Base-by-base conservation (phyloP, 164 flowering plant species). In the Nelumbo lutea region DNA sequence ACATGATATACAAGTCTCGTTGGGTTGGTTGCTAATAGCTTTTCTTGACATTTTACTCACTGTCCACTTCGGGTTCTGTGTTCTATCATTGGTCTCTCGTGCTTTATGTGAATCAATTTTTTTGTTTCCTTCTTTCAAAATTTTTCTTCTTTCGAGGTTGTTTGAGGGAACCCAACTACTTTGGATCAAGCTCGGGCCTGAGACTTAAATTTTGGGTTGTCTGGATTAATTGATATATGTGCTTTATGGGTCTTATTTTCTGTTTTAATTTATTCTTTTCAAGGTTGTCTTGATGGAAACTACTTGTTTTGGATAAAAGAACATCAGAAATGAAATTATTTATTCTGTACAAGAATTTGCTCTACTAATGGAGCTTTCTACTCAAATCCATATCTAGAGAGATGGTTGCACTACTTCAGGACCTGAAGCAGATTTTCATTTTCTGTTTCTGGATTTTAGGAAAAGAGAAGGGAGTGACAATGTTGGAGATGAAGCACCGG, bases 401-500 rank as follows among this genome's bases (percentile, higher is more conserved):
- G 50, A 47, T 47, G 50, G 50, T 47, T 47, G 50, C 50, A 47
- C 5, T 47, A 8, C 50, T 8, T 8, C 50, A 47, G 8, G 8
- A 47, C 50, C 50, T 47, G 5, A 47, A 8, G 6, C 50, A 47
- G 66, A 63, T 46, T 63, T 40, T 45, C 38, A 63, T 15, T 63
- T 47, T 62, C 27, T 52, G 53, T 66, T 63, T 52, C 65, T 65
- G 70, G 6, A 61, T 14, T 48, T 48, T 69, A 89, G 93, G 84
- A 73, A 75, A 57, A 62, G 79, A 76, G 59, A 79, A 83, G 8
- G 87, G 83, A 41, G 82, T 85, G 58, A 73, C 79, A 5, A 76
- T 83, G 69, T 59, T 88, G 70, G 96, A 88, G 84, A 79, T 92
- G 86, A 82, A 79, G 73, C 88, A 85, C 77, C 42, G 64, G 46